Evolutionary conservation across 1,284 basidiomycete genomes (phyloP).

Genomic region (Cerrena zonata): DNA sequence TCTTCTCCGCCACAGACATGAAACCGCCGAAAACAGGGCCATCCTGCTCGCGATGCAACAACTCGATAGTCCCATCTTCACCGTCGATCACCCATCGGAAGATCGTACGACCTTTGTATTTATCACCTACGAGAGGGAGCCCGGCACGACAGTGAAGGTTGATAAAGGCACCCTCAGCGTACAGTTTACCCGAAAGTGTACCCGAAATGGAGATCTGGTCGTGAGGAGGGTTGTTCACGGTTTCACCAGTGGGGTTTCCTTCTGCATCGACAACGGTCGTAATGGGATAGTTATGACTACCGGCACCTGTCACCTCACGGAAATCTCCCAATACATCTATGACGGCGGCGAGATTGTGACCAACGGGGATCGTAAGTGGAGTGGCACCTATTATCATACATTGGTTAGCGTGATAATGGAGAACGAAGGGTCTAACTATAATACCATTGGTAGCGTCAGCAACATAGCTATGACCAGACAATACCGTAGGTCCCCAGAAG

Average conservation of each 20-base stretch:
- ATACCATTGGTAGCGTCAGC: slow-evolving; percentile 13
- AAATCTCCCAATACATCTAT: slow-evolving; percentile 29
- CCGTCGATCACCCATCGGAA: slow-evolving; percentile 35
- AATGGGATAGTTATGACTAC: slow-evolving; percentile 23
- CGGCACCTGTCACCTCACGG: slow-evolving; percentile 24
- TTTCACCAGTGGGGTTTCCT: slow-evolving; percentile 23
- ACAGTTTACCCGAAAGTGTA: background rate
- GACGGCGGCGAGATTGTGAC: slow-evolving; percentile 28
- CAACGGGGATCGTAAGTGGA: slow-evolving; percentile 24
- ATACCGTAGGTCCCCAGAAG: slow-evolving; percentile 20
- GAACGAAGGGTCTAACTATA: background rate
- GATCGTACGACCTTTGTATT: slow-evolving; percentile 12
- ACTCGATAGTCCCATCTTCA: slow-evolving; percentile 28
- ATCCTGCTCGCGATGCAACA: slow-evolving; percentile 20
- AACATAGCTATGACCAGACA: slow-evolving; percentile 11
- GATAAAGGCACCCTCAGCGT: slow-evolving; percentile 26
- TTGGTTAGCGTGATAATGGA: background rate
- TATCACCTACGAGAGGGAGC: slow-evolving; percentile 6
- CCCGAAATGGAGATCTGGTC: slow-evolving; percentile 30
- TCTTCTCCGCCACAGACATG: slow-evolving; percentile 18
- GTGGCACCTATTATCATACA: slow-evolving; percentile 18
- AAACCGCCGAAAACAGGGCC: slow-evolving; percentile 10
- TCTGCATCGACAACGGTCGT: slow-evolving; percentile 21
- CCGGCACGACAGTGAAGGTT: slow-evolving; percentile 27
- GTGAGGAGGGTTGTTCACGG: slow-evolving; percentile 13